Base-by-base conservation (phyloP, 768 basidiomycete genomes). In the Pleurotus eryngii region DNA sequence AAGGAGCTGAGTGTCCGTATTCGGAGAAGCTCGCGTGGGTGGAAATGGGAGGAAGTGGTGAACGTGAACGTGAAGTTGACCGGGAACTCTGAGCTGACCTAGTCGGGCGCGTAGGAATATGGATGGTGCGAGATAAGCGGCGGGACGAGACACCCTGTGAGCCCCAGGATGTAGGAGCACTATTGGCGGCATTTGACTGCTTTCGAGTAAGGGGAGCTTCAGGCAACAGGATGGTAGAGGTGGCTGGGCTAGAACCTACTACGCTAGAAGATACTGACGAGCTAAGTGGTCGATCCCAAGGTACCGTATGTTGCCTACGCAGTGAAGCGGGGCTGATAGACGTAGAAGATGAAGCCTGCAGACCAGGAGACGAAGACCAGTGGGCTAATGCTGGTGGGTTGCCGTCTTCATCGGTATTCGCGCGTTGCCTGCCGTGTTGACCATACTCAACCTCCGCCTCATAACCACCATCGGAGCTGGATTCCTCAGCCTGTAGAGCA, bases 11-110 rank as follows among this genome's bases (percentile, higher is more conserved):
- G 18, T 58, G 64, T 43, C 58, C 60, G 56, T 81, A 80, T 50
- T 88, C 84, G 4, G 85, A 81, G 61, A 89, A 89, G 68, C 82
- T 85, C 60, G 78, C 71, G 70, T 87, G 87, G 3, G 79, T 80
- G 56, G 85, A 79, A 57, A 81, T 65, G 39, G 86, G 83, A 8
- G 94, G 94, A 54, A 97, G 79, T 1, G 95, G 95, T 0, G 97
- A 98, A 42, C 95, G 84, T 4, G 96, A 98, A 46, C 95, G 87
- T 55, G 96, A 98, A 17, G 90, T 94, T 7, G 95, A 97, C 35
- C 96, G 89, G 18, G 96, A 98, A 67, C 88, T 91, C 62, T 89
- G 86, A 27, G 83, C 86, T 55, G 92, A 93, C 55, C 76, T 85
- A 49, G 83, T 75, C 17, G 85, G 79, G 24, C 83, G 82, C 40